phyloP scores from a whole-genome alignment of 306 rosid genomes.

The Pyrus betulifolia region DNA sequence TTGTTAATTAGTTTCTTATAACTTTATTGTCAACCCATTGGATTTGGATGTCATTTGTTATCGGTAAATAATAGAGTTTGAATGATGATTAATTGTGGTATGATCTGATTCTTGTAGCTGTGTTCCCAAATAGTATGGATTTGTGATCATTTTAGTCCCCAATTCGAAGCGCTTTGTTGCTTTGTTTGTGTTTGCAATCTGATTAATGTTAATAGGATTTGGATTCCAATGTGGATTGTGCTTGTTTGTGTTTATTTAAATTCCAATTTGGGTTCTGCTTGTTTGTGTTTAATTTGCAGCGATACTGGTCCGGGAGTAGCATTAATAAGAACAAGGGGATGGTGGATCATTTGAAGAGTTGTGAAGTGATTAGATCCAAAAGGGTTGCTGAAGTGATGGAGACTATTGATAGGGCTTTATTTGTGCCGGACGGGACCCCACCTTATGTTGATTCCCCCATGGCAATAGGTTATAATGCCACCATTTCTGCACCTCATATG shows the following conservation, averaged over 20 bases:
- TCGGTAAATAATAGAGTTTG: neutral
- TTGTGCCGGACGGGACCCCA: constrained; percentile 56
- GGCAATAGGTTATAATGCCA: constrained; percentile 82
- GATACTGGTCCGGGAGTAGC: constrained; percentile 51
- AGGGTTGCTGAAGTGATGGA: constrained; percentile 76
- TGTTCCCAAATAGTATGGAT: neutral
- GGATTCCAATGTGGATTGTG: neutral
- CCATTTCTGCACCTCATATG: constrained; percentile 99
- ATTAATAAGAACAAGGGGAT: constrained; percentile 57
- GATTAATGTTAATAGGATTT: neutral
- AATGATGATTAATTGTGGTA: neutral
- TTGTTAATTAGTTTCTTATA: neutral
- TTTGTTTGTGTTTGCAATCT: neutral
- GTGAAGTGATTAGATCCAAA: constrained; percentile 54
- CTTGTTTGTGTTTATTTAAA: neutral
- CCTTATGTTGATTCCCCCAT: constrained; percentile 79
- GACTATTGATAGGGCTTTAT: constrained; percentile 64
- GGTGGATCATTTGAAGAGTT: constrained; percentile 68
- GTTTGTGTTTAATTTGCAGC: constrained; percentile 33
- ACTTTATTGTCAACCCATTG: neutral
- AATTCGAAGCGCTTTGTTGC: neutral
- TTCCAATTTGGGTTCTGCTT: neutral
- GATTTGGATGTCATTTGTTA: neutral
- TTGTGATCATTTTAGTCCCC: neutral
- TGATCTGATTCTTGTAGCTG: neutral